Base-by-base conservation (phyloP, 2,329 filamentous ascomycete species). In the Neoarthrinium moseri region DNA sequence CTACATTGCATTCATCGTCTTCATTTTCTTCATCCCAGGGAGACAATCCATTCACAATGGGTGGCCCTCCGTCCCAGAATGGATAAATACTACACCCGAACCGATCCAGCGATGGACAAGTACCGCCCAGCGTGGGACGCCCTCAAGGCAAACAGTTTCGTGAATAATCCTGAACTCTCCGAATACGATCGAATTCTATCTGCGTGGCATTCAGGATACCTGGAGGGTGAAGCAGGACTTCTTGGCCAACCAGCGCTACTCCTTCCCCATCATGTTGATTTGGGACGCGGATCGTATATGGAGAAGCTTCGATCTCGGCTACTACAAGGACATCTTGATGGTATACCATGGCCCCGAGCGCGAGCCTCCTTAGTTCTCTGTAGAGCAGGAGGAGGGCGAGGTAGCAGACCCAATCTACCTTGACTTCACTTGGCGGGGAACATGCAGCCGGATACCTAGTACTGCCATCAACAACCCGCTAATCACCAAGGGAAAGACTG, bases 231-330 rank as follows among this genome's bases (percentile, higher is more conserved):
- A 43, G 26, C 27, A 21, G 21, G 26, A 43, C 4, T 27, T 13
- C 18, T 43, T 18, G 17, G 26, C 39, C 7, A 27, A 43, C 39
- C 26, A 11, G 4, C 17, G 39, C 11, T 30, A 43, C 26, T 10
- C 7, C 26, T 43, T 43, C 26, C 39, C 30, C 6, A 43, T 43
- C 26, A 43, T 32, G 39, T 30, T 43, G 27, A 17, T 43, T 2
- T 43, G 39, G 39, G 39, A 43, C 12, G 21, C 30, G 23, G 39
- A 43, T 22, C 39, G 39, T 18, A 43, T 43, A 4, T 43, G 39
- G 39, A 27, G 39, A 11, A 13, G 5, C 12, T 43, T 43, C 26
- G 39, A 43, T 43, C 33, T 43, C 26, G 39, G 39, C 11, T n/a
- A 11, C 7, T 43, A 32, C 39, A 43, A 43, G 27, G 39, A 27